These are phyloP conservation scores for Globisporangium spiculum DNA, from an alignment of 352 stramenopile species.

Conservation along the genomic window DNA sequence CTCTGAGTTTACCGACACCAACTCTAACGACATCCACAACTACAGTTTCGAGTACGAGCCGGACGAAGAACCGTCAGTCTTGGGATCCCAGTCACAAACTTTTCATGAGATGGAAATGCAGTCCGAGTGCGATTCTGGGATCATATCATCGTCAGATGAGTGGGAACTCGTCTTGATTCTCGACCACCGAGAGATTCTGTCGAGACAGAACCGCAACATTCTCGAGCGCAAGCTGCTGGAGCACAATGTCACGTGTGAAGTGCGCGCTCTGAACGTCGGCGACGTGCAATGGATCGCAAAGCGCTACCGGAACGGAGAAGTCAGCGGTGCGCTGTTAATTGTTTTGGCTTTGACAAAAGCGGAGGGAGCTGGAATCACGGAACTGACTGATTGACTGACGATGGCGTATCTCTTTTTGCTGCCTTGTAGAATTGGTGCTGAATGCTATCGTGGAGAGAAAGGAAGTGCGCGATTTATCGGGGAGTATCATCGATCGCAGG, in stretches of 20 bases:
- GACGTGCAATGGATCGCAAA: conserved; percentile 80
- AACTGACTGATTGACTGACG: neutral
- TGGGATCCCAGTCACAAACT: neutral
- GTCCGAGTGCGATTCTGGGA: neutral
- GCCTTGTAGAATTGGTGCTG: conserved; percentile 57
- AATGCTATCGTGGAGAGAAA: conserved; percentile 86
- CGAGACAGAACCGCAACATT: conserved; percentile 64
- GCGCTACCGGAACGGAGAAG: conserved; percentile 31
- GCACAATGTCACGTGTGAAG: conserved; percentile 74
- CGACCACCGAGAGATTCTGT: conserved; percentile 82
- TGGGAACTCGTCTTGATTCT: conserved; percentile 80
- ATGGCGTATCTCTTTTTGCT: neutral
- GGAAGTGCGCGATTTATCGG: conserved; percentile 72
- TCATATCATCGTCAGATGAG: conserved; percentile 37
- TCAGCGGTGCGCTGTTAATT: conserved; percentile 10
- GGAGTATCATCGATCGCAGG: conserved; percentile 72
- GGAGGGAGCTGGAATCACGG: neutral
- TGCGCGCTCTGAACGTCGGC: conserved; percentile 68
- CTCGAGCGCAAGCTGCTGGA: conserved; percentile 82
- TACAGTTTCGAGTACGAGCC: conserved; percentile 16
- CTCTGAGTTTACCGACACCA: neutral
- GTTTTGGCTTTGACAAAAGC: neutral
- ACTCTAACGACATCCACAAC: neutral
- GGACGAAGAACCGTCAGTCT: conserved; percentile 8
- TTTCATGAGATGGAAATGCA: neutral